phyloP scores from a whole-genome alignment of 225 moss, liverwort and hornwort species.

The Marchantia polymorpha region DNA sequence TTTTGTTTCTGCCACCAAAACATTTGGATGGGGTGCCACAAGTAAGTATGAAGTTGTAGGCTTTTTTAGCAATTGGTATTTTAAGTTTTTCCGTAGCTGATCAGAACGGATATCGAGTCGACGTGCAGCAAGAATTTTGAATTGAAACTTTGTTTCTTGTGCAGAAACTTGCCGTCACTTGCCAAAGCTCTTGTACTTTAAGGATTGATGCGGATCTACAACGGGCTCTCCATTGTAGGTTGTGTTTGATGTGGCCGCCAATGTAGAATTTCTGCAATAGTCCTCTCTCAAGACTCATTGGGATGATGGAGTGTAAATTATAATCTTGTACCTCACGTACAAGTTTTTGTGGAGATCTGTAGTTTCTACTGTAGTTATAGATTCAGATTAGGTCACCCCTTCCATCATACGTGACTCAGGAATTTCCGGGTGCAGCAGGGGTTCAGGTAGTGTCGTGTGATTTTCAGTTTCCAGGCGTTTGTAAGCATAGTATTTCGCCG shows the following conservation, averaged over 20 bases:
- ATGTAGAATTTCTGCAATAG: neutral
- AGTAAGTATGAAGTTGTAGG: constrained; percentile 12
- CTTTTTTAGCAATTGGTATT: neutral
- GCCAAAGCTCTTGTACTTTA: constrained; percentile 6
- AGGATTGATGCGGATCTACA: constrained; percentile 10
- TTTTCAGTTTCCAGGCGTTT: neutral
- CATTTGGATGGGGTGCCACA: constrained; percentile 23
- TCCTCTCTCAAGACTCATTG: constrained; percentile 3
- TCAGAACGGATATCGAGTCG: too few relatives aligned
- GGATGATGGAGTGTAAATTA: constrained; percentile 13
- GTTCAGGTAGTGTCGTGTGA: constrained; percentile 6
- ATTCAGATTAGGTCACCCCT: neutral
- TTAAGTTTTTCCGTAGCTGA: neutral
- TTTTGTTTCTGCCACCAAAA: constrained; percentile 2
- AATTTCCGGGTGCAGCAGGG: neutral
- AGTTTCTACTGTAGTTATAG: constrained; percentile 3
- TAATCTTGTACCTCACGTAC: constrained; percentile 7
- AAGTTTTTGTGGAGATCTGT: constrained; percentile 17
- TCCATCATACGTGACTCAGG: neutral
- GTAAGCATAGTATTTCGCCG: constrained; percentile 10
- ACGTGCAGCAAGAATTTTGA: too few relatives aligned
- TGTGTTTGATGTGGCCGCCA: constrained; percentile 1
- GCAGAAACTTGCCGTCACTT: constrained; percentile 33
- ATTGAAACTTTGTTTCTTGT: neutral
- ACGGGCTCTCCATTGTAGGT: constrained; percentile 1